A percentile compares a stretch with the other conserved stretches of the same genome.
phyloP scores from a whole-genome alignment of 306 rosid genomes.

The Acacia melanoxylon region DNA sequence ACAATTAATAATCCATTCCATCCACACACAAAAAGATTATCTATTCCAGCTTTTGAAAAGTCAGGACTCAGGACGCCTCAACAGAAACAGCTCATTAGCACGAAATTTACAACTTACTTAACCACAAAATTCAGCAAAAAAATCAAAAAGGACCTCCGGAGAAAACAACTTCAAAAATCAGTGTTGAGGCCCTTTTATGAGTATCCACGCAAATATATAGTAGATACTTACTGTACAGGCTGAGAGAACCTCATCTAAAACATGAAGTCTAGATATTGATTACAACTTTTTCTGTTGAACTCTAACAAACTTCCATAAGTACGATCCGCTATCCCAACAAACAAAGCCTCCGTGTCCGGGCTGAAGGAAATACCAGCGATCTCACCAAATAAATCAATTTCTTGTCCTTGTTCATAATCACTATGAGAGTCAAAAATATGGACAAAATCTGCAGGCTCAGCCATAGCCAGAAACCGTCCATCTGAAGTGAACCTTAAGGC shows the following conservation, averaged over 20 bases:
- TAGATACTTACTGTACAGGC: neutral
- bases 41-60: neutral
- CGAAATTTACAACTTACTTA: neutral
- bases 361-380: constrained; percentile 87
- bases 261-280: constrained; percentile 47
- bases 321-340: constrained; percentile 82
- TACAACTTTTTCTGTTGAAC: constrained; percentile 54
- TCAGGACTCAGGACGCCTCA: neutral
- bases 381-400: constrained; percentile 90
- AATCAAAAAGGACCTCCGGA: too few relatives aligned
- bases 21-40: neutral
- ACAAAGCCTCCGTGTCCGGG: constrained; percentile 82
- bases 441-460: constrained; percentile 95
- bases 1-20: neutral
- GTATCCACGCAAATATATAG: neutral
- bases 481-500: constrained; percentile 65
- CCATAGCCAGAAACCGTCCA: constrained; percentile 85
- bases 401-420: constrained; percentile 64
- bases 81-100: neutral
- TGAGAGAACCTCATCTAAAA: constrained; percentile 36
- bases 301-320: constrained; percentile 85
- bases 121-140: neutral
- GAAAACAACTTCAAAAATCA: neutral
- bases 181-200: neutral
- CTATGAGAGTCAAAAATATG: constrained; percentile 61